Evolutionary conservation across 176 grass and related monocot species (phyloP), one percentile per base, ranked within the genome.

Genomic region (Triticum monococcum): DNA sequence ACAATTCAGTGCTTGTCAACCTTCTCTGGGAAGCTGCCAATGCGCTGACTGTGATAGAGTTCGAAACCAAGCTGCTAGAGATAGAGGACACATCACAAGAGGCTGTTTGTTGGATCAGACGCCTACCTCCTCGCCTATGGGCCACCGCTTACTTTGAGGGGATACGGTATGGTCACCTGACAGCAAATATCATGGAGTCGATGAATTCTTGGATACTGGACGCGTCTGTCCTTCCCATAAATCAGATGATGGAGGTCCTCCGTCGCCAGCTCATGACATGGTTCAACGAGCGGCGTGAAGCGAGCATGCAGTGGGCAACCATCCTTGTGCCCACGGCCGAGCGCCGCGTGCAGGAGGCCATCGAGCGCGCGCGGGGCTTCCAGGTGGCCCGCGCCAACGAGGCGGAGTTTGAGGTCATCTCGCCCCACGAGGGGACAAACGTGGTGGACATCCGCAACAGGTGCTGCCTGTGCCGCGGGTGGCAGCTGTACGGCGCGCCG

Each of bases 81-180:
- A 96, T 98, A 67, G 97, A 98, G 90, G 91, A 96, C 36, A 86
- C 85, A 38, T 94, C 97, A 71, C 82, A 84, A 72, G 97, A 98
- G n/a, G 97, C 97, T 84, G 97, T 75, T 78, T 83, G 78, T n/a
- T 98, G 97, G 97, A 98, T 98, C 30, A 79, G 97, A 78, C 90
- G 89, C 35, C 75, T 91, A 3, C 90, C 97, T 32, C 79, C 92
- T 28, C 89, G 94, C 40, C 88, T 98, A 65, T 98, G 94, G 94
- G 97, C 97, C 16, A 96, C 97, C 8, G 92, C 97, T 81, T 96
- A 92, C 89, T 98, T 98, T 78, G 97, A 98, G 72, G 97, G 97
- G 26, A 92, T 87, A 31, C 87, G 94, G 37, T 98, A 88, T 52
- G 97, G 97, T 14, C 97, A 98, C 85, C 70, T 98, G 36, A 96